A percentile compares a stretch with the other conserved stretches of the same genome.
Conservation (phyloP, 495 filamentous ascomycete genomes). For the Xylaria flabelliformis region DNA sequence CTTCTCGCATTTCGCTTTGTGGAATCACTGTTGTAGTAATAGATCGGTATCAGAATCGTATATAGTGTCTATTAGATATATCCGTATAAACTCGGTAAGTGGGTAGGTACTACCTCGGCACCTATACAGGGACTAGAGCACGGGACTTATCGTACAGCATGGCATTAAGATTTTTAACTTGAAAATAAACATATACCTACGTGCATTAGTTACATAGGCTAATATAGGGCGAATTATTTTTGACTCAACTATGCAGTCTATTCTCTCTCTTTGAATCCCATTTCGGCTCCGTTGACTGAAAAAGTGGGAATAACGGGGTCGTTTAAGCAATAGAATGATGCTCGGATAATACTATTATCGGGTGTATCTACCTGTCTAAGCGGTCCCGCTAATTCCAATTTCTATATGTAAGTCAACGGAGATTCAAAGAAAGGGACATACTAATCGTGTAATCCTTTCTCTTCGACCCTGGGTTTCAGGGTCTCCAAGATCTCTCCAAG, state of each 20-base stretch:
- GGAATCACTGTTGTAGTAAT: not conserved
- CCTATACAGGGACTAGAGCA: conserved; percentile 2
- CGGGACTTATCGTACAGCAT: not conserved
- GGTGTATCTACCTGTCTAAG: too few relatives aligned
- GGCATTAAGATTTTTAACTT: not conserved
- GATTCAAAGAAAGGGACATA: not conserved
- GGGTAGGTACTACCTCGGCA: not conserved
- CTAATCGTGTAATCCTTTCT: conserved; percentile 19
- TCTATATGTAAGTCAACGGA: too few relatives aligned
- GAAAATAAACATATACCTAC: not conserved
- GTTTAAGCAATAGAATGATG: too few relatives aligned
- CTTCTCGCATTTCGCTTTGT: not conserved
- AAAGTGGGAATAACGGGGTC: too few relatives aligned
- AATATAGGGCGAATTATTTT: not conserved
- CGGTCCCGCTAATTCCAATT: too few relatives aligned
- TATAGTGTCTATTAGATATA: not conserved
- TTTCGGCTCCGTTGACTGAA: too few relatives aligned
- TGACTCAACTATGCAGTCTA: not conserved
- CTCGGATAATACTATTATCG: too few relatives aligned
- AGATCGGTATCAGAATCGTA: conserved; percentile 5
- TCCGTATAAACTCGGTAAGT: not conserved
- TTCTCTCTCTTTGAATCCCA: not conserved
- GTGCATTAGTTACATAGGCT: not conserved
- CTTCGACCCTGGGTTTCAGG: not conserved
- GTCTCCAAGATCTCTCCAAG: conserved; percentile 12